These are phyloP conservation scores for Heritiera littoralis DNA, from an alignment of 345 rosid genomes.

Conservation along the genomic window DNA sequence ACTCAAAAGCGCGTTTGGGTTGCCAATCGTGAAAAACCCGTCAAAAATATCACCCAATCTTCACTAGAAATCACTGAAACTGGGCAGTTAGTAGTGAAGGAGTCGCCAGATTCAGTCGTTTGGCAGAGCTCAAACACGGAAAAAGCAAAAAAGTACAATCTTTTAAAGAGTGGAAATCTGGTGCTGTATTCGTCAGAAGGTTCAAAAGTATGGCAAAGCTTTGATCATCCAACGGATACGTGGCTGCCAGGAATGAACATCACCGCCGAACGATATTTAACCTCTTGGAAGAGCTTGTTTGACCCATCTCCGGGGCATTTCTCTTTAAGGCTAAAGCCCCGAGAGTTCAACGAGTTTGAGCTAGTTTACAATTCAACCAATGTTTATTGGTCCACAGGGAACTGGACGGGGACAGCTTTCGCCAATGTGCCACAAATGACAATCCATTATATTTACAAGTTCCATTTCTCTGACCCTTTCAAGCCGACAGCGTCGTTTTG, in stretches of 20 bases:
- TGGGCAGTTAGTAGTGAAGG: conserved; percentile 43
- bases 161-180: conserved; percentile 51
- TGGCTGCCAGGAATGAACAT: conserved; percentile 62
- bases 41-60: conserved; percentile 28
- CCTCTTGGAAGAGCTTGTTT: conserved; percentile 46
- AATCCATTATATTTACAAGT: conserved; percentile 54
- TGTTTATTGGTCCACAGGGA: conserved; percentile 59
- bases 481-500: conserved; percentile 56
- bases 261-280: conserved; percentile 28
- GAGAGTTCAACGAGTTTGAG: conserved; percentile 42
- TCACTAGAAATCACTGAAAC: conserved; percentile 29
- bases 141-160: conserved; percentile 20
- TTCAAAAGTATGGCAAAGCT: conserved; percentile 55
- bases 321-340: conserved; percentile 43
- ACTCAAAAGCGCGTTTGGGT: conserved; percentile 54
- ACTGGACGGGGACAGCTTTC: conserved; percentile 55
- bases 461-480: conserved; percentile 57
- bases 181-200: conserved; percentile 37
- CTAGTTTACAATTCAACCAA: conserved; percentile 40
- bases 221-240: conserved; percentile 55
- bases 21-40: conserved; percentile 49
- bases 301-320: conserved; percentile 48
- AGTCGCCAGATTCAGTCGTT: conserved; percentile 30
- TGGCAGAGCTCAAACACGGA: conserved; percentile 48
- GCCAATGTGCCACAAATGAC: conserved; percentile 53